Conservation (phyloP, 148 eudicot genomes). For the Gaultheria prostrata region DNA sequence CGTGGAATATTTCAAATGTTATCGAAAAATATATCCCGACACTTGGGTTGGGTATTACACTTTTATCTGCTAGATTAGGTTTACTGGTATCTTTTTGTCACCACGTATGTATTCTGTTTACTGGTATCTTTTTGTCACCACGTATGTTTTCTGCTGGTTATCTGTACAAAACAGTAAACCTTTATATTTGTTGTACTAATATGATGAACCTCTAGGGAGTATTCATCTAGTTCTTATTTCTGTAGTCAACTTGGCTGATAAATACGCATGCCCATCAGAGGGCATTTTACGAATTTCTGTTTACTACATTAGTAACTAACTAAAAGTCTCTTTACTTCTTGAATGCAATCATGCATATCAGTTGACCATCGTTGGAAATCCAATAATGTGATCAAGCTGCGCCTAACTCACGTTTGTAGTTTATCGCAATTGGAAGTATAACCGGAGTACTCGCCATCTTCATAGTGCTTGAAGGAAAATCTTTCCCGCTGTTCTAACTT, state of each 20-base stretch:
- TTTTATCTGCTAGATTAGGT: too few relatives aligned
- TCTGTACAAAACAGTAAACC: neutral
- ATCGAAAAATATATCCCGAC: too few relatives aligned
- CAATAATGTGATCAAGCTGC: neutral
- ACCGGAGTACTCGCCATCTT: neutral
- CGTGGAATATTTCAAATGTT: too few relatives aligned
- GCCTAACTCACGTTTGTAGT: neutral
- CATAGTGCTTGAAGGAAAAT: neutral
- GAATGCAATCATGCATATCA: neutral
- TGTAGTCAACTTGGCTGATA: neutral
- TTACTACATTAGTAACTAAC: neutral
- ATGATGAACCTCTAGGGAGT: neutral
- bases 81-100: too few relatives aligned
- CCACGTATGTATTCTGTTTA: too few relatives aligned
- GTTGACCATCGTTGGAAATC: neutral
- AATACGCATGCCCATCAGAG: neutral
- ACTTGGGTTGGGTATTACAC: too few relatives aligned
- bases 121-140: too few relatives aligned
- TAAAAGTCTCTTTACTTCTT: neutral
- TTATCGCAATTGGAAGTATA: neutral
- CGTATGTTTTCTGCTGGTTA: too few relatives aligned
- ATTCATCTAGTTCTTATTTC: neutral
- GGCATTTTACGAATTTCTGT: neutral
- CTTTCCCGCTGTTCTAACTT: neutral
- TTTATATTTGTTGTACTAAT: neutral